A percentile compares a stretch with the other conserved stretches of the same genome.
These are phyloP conservation scores for Thozetella sp. DNA, from an alignment of 495 filamentous ascomycete species.

Conservation along the genomic window DNA sequence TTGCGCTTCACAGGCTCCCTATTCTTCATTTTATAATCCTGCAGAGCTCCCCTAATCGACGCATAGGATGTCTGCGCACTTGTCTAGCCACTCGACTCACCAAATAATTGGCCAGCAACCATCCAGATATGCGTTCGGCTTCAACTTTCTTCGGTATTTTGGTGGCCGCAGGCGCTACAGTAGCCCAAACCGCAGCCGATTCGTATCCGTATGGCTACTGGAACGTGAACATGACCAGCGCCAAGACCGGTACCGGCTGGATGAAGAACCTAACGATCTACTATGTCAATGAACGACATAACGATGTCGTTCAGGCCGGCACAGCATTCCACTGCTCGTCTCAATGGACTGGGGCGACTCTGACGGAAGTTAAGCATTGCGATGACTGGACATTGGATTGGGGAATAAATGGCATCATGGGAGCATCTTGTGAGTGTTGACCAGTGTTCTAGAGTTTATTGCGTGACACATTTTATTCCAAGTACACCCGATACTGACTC, in stretches of 20 bases:
- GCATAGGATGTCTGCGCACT: no score
- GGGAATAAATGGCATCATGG: not conserved
- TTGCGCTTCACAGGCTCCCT: no score
- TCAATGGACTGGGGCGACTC: not conserved
- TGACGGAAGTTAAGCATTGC: not conserved
- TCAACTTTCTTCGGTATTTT: no score
- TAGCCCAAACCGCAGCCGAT: not conserved
- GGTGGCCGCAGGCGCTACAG: not conserved
- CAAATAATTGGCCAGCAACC: no score
- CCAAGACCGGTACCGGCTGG: not conserved
- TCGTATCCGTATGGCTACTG: not conserved
- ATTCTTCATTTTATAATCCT: no score
- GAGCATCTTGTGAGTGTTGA: not conserved
- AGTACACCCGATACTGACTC: no score
- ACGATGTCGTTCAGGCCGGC: not conserved
- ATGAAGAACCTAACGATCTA: not conserved
- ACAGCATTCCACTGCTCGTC: not conserved
- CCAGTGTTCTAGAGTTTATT: not conserved
- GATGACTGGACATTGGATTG: not conserved
- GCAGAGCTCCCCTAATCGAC: no score
- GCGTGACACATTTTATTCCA: not conserved
- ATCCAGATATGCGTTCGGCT: no score
- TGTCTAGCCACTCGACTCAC: no score
- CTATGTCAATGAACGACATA: not conserved
- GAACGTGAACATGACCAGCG: not conserved